Evolutionary conservation across 2,329 filamentous ascomycete species (phyloP).

Genomic region (Aspergillus uvarum): DNA sequence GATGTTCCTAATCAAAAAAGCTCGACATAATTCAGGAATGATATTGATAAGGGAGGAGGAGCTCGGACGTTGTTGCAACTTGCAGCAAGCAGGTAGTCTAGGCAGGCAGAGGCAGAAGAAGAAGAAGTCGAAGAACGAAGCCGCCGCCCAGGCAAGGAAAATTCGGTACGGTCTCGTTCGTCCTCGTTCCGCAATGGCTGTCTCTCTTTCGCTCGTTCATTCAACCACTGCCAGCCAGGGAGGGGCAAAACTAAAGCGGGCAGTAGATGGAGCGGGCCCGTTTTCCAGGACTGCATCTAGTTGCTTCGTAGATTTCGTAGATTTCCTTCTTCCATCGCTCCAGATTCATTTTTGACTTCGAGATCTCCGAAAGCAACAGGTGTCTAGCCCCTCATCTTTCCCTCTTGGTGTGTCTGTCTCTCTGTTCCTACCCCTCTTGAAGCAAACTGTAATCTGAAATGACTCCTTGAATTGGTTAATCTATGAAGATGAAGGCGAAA

Average conservation of each 20-base stretch:
- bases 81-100: too few species aligned
- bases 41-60: slow-evolving; percentile 8
- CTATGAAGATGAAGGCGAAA: not conserved
- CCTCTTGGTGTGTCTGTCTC: not conserved
- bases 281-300: not conserved
- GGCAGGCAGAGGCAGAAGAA: not conserved
- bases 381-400: not conserved
- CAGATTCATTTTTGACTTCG: not conserved
- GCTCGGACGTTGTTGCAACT: slow-evolving; percentile 3
- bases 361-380: not conserved
- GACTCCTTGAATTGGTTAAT: not conserved
- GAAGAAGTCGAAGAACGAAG: not conserved
- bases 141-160: not conserved
- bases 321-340: not conserved
- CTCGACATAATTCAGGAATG: slow-evolving; percentile 2
- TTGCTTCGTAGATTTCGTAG: not conserved
- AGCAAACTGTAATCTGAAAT: not conserved
- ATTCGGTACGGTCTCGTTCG: slow-evolving; percentile 3
- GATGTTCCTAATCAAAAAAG: not conserved
- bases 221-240: not conserved
- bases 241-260: not conserved
- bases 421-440: not conserved
- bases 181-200: not conserved
- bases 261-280: not conserved
- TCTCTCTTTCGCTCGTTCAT: not conserved